A percentile compares a stretch with the other conserved stretches of the same genome.
These are phyloP conservation scores for Pseudocercospora macadamiae DNA, from an alignment of 2,329 filamentous ascomycete genomes.

Conservation along the genomic window DNA sequence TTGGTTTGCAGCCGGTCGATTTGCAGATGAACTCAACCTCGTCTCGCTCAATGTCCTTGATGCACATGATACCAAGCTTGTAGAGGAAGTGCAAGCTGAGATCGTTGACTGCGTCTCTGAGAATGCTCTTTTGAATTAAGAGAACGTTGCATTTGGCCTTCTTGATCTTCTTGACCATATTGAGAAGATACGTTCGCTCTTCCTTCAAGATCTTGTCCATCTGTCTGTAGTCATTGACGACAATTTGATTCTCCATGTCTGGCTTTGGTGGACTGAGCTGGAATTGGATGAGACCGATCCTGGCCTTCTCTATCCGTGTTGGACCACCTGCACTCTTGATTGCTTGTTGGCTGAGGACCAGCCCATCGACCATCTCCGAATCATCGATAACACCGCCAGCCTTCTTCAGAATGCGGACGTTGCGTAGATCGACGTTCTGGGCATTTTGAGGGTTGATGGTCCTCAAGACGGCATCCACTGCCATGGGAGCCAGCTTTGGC, in stretches of 20 bases:
- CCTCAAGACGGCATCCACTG: constrained; percentile 93
- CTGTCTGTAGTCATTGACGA: constrained; percentile 98
- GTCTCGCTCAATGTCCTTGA: constrained; percentile 98
- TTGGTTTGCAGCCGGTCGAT: constrained; percentile 96
- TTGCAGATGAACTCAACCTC: constrained; percentile 99
- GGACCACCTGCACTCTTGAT: constrained; percentile 93
- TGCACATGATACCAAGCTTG: constrained; percentile 90
- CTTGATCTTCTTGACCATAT: constrained; percentile 99
- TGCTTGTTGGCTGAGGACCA: constrained; percentile 89
- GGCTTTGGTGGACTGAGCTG: constrained; percentile 97
- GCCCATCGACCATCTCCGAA: constrained; percentile 92
- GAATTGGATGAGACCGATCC: constrained; percentile 96
- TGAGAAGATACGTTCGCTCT: constrained; percentile 94
- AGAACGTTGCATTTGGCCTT: constrained; percentile 99
- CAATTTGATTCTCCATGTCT: constrained; percentile 99
- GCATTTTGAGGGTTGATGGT: constrained; percentile 95
- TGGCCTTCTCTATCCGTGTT: constrained; percentile 92
- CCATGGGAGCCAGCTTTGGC: constrained; percentile 96
- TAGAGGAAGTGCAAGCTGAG: constrained; percentile 96
- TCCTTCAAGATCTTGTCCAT: constrained; percentile 99
- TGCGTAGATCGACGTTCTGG: constrained; percentile 93
- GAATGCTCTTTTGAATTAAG: constrained; percentile 96
- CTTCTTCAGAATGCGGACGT: constrained; percentile 97
- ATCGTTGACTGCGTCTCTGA: constrained; percentile 96
- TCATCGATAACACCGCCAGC: constrained; percentile 97